Evolutionary conservation across 23 red algal species (phyloP).

Genomic region (Cyanidioschyzon merolae): DNA sequence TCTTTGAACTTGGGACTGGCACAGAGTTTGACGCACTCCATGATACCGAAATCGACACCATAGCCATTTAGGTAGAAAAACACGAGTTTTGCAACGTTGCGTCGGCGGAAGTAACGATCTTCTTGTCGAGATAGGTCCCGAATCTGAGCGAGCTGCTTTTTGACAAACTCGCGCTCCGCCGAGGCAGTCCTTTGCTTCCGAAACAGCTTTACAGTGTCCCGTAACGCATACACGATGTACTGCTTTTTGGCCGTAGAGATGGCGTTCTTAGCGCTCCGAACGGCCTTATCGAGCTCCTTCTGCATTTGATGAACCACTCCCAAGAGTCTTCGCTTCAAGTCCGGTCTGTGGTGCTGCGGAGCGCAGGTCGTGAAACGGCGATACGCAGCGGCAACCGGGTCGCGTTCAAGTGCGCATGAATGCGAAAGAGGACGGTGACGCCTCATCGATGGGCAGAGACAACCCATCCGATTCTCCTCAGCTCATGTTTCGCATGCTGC

Average conservation of each 20-base stretch:
- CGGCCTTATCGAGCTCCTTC: not conserved
- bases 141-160: conserved; percentile 96
- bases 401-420: too few species aligned
- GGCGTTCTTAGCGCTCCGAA: conserved; percentile 12
- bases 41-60: conserved; percentile 78
- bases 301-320: too few species aligned
- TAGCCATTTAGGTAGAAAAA: conserved; percentile 99
- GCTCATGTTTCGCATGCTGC: too few species aligned
- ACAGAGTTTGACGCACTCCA: conserved; percentile 91
- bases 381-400: too few species aligned
- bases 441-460: too few species aligned
- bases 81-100: conserved; percentile 85
- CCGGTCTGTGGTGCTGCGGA: too few species aligned
- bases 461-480: too few species aligned
- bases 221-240: conserved; percentile 12
- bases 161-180: conserved; percentile 90
- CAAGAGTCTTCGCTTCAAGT: too few species aligned
- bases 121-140: conserved; percentile 89
- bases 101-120: conserved; percentile 69
- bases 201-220: conserved; percentile 76
- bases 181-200: conserved; percentile 64
- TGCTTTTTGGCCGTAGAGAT: conserved; percentile 10
- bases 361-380: too few species aligned
- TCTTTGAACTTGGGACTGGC: conserved; percentile 77
- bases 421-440: too few species aligned